phyloP scores from a whole-genome alignment of 495 filamentous ascomycete genomes.

The Podospora didyma region DNA sequence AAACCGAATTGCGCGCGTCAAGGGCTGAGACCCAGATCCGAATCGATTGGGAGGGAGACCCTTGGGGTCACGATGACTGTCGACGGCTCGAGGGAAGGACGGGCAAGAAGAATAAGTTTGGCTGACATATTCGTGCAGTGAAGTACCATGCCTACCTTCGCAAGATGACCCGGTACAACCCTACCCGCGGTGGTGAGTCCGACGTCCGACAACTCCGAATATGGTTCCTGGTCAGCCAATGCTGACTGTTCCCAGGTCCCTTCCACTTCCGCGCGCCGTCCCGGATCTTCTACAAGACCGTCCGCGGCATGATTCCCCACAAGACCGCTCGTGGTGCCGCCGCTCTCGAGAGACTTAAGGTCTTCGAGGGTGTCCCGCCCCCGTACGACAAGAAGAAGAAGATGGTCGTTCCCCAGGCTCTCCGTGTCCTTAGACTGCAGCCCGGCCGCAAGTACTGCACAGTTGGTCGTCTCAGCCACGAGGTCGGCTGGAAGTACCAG shows the following conservation, averaged over 20 bases:
- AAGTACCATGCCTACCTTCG: conserved; percentile 99
- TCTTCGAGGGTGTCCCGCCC: conserved; percentile 98
- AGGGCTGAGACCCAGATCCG: not conserved
- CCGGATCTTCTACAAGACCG: conserved; percentile 99
- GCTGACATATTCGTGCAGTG: conserved; percentile 59
- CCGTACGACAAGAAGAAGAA: conserved; percentile 99
- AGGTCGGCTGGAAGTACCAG: conserved; percentile 99
- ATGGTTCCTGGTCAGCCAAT: conserved; percentile 4
- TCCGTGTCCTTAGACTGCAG: conserved; percentile 89
- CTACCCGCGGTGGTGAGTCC: conserved; percentile 85
- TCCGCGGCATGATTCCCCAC: conserved; percentile 99
- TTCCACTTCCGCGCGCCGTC: conserved; percentile 99
- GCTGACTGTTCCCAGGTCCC: conserved; percentile 64
- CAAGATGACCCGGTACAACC: conserved; percentile 99
- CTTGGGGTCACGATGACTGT: not conserved
- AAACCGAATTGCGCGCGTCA: conserved; percentile 7
- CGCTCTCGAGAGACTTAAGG: conserved; percentile 95
- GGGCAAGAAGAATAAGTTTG: conserved; percentile 9
- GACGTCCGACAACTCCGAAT: conserved; percentile 13
- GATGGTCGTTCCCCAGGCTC: conserved; percentile 96
- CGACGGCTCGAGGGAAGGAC: not conserved
- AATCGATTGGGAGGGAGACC: not conserved
- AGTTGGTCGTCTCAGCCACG: conserved; percentile 93
- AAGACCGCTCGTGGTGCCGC: conserved; percentile 97
- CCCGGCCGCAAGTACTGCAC: conserved; percentile 99